Evolutionary conservation across 1,139 yeast genomes (phyloP).

Genomic region (Hyphopichia khmerensis): DNA sequence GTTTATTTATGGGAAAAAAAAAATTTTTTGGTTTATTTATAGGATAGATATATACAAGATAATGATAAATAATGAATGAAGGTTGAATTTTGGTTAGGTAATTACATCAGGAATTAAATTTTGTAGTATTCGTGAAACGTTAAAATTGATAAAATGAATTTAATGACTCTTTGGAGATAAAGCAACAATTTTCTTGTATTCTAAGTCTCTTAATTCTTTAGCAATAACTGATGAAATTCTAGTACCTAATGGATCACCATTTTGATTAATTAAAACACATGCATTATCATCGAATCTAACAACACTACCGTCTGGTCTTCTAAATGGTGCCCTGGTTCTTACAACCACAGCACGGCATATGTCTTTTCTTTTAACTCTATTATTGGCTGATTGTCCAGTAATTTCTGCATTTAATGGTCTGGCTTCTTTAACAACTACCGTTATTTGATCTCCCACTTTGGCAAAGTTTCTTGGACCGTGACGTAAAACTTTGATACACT

Average conservation of each 20-base stretch:
- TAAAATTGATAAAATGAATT: background rate
- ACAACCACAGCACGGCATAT: conserved; percentile 95
- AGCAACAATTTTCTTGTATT: conserved; percentile 83
- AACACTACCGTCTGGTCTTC: conserved; percentile 84
- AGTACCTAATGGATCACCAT: conserved; percentile 92
- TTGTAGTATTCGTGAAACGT: background rate
- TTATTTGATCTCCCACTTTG: conserved; percentile 85
- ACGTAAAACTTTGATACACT: conserved; percentile 91
- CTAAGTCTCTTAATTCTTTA: conserved; percentile 81
- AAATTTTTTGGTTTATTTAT: too few species aligned
- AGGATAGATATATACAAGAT: background rate
- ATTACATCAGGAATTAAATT: too few species aligned
- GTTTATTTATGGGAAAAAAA: too few species aligned
- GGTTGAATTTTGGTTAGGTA: conserved; percentile 6
- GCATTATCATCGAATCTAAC: conserved; percentile 95
- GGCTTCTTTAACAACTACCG: conserved; percentile 93
- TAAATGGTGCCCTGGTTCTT: conserved; percentile 83
- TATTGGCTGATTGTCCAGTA: conserved; percentile 68
- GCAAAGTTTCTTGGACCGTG: conserved; percentile 87
- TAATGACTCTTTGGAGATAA: conserved; percentile 86
- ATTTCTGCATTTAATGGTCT: conserved; percentile 63
- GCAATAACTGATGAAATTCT: conserved; percentile 92
- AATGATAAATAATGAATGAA: conserved; percentile 3
- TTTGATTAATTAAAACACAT: conserved; percentile 88
- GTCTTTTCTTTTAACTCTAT: conserved; percentile 91